Evolutionary conservation across 352 stramenopile genomes (phyloP).

Genomic region (Phytophthora cryptogea): DNA sequence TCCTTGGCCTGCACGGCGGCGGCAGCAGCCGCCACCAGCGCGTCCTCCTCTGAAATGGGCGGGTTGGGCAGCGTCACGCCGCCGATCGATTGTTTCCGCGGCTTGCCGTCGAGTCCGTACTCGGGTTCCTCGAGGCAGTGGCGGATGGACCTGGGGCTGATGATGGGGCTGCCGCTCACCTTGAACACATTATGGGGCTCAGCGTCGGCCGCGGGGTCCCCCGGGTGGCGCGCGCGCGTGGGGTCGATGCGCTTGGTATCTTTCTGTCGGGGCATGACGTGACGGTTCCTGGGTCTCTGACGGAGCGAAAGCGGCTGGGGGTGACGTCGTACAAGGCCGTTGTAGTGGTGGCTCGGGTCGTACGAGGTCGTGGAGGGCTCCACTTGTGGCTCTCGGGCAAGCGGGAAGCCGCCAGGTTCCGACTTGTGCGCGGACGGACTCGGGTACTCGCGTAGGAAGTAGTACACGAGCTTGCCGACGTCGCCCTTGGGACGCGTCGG

Average conservation of each 20-base stretch:
- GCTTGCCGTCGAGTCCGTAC: constrained; percentile 51
- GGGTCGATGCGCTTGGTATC: constrained; percentile 58
- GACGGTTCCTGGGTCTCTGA: constrained; percentile 4
- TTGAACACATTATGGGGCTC: constrained; percentile 62
- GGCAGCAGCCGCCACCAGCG: constrained; percentile 26
- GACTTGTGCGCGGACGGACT: constrained; percentile 11
- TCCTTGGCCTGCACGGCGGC: constrained; percentile 44
- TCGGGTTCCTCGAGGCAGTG: constrained; percentile 65
- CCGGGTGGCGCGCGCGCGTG: constrained; percentile 29
- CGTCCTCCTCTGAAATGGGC: constrained; percentile 25
- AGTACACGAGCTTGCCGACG: constrained; percentile 44
- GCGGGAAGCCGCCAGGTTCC: constrained; percentile 21
- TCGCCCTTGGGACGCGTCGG: constrained; percentile 26
- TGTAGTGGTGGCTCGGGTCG: constrained; percentile 34
- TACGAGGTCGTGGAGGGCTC: constrained; percentile 13
- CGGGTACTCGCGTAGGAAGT: constrained; percentile 39
- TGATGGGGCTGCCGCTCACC: constrained; percentile 60
- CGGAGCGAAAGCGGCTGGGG: constrained; percentile 16
- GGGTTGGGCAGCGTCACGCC: constrained; percentile 24
- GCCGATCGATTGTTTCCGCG: constrained; percentile 34
- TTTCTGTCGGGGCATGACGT: constrained; percentile 57
- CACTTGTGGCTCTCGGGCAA: constrained; percentile 21
- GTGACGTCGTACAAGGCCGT: constrained; percentile 13
- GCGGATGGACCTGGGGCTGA: constrained; percentile 71
- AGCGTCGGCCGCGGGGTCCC: constrained; percentile 24